Evolutionary conservation across 1,284 basidiomycete species (phyloP).

Genomic region (Naganishia sp.): DNA sequence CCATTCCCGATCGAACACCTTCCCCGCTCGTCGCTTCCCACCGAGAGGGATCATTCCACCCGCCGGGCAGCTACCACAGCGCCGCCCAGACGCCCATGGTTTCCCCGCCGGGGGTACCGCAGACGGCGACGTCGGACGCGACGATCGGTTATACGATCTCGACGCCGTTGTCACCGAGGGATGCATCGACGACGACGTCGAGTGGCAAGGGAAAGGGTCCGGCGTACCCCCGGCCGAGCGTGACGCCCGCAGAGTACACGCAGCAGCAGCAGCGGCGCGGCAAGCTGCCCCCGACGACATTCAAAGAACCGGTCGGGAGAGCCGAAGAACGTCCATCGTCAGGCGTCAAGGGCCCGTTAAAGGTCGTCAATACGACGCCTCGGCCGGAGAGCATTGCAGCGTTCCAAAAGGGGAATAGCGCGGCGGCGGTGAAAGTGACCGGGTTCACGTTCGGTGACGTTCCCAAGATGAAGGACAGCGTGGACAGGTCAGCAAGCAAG

Average conservation of each 20-base stretch:
- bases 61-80: slow-evolving; percentile 6
- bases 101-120: slow-evolving; percentile 23
- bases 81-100: slow-evolving; percentile 1
- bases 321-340: background rate
- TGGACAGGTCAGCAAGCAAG: background rate
- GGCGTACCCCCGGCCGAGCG: slow-evolving; percentile 24
- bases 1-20: background rate
- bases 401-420: slow-evolving; percentile 1
- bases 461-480: background rate
- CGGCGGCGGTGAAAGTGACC: background rate
- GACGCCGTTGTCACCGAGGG: background rate
- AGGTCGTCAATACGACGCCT: slow-evolving; percentile 15
- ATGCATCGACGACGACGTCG: background rate
- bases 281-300: background rate
- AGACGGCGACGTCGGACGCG: slow-evolving; percentile 27
- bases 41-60: slow-evolving; percentile 1
- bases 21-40: background rate
- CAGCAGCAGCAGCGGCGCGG: slow-evolving; percentile 14
- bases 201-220: slow-evolving; percentile 14
- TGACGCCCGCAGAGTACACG: slow-evolving; percentile 23
- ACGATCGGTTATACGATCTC: slow-evolving; percentile 7
- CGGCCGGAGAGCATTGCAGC: slow-evolving; percentile 14
- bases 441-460: background rate
- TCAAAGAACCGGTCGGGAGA: background rate
- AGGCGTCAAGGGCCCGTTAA: slow-evolving; percentile 6